These are phyloP conservation scores for Aegilops longissima DNA, from an alignment of 176 grass and related monocot genomes.

Conservation along the genomic window DNA sequence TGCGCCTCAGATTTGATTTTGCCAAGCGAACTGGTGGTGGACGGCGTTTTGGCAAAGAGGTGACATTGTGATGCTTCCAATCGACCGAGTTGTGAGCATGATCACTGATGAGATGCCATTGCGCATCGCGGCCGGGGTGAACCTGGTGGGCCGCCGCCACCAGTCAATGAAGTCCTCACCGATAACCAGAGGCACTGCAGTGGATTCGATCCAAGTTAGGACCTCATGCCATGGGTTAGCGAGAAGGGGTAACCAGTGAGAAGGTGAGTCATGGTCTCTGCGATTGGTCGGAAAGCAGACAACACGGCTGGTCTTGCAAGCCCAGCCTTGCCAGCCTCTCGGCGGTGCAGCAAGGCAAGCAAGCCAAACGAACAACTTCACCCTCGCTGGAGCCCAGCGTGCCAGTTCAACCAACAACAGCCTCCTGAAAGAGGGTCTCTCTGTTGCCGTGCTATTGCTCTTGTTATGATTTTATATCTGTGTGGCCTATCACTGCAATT, in stretches of 20 bases:
- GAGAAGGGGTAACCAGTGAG: neutral
- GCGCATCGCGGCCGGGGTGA: neutral
- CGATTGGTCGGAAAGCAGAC: neutral
- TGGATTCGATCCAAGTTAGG: neutral
- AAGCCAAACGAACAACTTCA: neutral
- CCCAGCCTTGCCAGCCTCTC: neutral
- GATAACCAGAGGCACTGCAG: neutral
- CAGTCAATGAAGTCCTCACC: neutral
- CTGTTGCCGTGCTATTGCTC: neutral
- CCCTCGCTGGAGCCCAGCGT: neutral
- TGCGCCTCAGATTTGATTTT: neutral
- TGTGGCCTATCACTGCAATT: neutral
- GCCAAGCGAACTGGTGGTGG: neutral
- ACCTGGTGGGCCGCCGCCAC: neutral
- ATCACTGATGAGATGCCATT: neutral
- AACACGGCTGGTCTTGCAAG: neutral
- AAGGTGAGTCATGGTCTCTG: neutral
- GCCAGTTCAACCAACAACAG: neutral
- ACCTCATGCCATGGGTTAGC: neutral
- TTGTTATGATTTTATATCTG: neutral
- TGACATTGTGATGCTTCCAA: neutral
- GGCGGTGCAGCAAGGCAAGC: neutral
- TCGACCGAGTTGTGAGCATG: neutral
- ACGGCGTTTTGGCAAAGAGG: neutral
- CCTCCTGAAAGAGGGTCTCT: neutral